Conservation (phyloP, 306 rosid species). For the Senna tora region DNA sequence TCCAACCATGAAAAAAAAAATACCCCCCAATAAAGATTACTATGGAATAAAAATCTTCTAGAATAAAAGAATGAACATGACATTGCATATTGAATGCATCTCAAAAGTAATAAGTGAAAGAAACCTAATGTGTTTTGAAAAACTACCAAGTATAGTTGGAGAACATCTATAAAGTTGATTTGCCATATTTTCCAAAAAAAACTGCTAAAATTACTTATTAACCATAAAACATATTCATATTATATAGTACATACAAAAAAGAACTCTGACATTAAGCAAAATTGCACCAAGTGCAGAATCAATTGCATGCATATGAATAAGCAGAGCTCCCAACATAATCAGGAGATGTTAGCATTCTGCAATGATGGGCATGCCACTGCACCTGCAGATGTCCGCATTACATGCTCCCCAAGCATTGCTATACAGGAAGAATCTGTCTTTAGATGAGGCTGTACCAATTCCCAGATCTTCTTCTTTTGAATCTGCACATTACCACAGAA, state of each 20-base stretch:
- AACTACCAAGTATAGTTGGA: neutral
- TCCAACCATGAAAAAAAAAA: too few species aligned
- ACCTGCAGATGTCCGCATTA: slow-evolving; percentile 72
- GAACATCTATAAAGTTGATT: neutral
- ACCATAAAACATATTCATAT: neutral
- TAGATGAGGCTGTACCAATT: slow-evolving; percentile 74
- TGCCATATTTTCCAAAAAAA: slow-evolving; percentile 20
- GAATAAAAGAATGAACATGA: too few species aligned
- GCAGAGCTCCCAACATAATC: slow-evolving; percentile 29
- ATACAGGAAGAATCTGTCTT: slow-evolving; percentile 63
- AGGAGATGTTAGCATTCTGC: slow-evolving; percentile 62
- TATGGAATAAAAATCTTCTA: too few species aligned
- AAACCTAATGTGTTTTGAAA: neutral
- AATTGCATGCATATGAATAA: neutral
- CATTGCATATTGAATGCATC: too few species aligned
- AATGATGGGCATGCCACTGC: slow-evolving; percentile 53
- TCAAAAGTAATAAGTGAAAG: neutral
- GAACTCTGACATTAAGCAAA: slow-evolving; percentile 16
- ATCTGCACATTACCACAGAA: slow-evolving; percentile 52
- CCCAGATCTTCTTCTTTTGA: slow-evolving; percentile 85
- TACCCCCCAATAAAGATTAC: too few species aligned
- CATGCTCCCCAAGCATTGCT: slow-evolving; percentile 63
- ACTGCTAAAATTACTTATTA: slow-evolving; percentile 3
- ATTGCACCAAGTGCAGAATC: slow-evolving; percentile 18
- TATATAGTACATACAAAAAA: slow-evolving; percentile 2